Evolutionary conservation across 2,329 filamentous ascomycete genomes (phyloP), one percentile per base, ranked within the genome.

Genomic region (Lecanicillium sp.): DNA sequence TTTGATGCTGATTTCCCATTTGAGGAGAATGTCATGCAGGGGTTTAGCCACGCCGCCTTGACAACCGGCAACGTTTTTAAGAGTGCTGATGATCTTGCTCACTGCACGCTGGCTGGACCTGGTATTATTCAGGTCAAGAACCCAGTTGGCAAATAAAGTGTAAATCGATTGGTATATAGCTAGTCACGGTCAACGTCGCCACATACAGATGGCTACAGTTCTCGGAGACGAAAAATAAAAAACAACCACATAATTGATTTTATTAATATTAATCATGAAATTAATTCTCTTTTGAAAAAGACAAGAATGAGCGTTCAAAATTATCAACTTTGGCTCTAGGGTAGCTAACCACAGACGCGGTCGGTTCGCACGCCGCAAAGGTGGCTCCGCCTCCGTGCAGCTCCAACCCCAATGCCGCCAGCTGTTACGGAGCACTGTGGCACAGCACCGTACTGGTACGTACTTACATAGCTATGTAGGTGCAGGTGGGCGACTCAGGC

Each of bases 101-200:
- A 50, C 4, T 39, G 44, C 9, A 60, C 63, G 3, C 52, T 66
- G 2, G 63, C 62, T 17, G 63, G 56, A 2, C 63, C 63, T 11
- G 62, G 54, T 23, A 26, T 65, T 20, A 64, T 66, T n/a, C 63
- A 66, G 51, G 62, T 62, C 26, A 12, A 3, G 12, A 17, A n/a
- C n/a, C n/a, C n/a, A n/a, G n/a, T n/a, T n/a, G n/a, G n/a, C n/a
- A n/a, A n/a, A n/a, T n/a, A n/a, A n/a, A n/a, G n/a, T n/a, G n/a
- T n/a, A n/a, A n/a, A n/a, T n/a, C n/a, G n/a, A n/a, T n/a, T n/a
- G n/a, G n/a, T n/a, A n/a, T n/a, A n/a, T n/a, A n/a, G n/a, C n/a
- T n/a, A n/a, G n/a, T n/a, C n/a, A n/a, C n/a, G n/a, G n/a, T n/a
- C n/a, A n/a, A n/a, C n/a, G n/a, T n/a, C n/a, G n/a, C n/a, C n/a